Conservation (phyloP, 805 yeast genomes). For the Sungouiella thailandica region DNA sequence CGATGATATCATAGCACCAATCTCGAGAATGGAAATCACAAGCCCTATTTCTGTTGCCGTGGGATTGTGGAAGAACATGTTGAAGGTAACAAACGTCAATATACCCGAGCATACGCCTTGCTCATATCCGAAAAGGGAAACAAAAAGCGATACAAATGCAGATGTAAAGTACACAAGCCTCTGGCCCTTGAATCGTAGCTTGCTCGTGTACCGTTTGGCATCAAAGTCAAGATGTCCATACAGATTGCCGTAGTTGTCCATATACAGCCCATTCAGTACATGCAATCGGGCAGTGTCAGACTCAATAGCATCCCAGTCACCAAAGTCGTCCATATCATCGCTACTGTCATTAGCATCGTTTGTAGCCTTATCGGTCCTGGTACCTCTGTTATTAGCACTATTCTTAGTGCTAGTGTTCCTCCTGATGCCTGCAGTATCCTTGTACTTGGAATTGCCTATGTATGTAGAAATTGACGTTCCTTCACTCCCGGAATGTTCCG, state of each 20-base stretch:
- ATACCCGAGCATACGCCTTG: constrained; percentile 90
- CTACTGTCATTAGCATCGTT: background rate
- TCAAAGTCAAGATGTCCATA: constrained; percentile 36
- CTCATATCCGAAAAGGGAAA: constrained; percentile 29
- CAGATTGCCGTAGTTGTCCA: constrained; percentile 30
- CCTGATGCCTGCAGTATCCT: too few relatives aligned
- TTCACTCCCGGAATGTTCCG: too few relatives aligned
- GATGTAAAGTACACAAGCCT: constrained; percentile 40
- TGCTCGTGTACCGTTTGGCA: constrained; percentile 26
- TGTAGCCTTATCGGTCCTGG: too few relatives aligned
- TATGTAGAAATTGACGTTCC: too few relatives aligned
- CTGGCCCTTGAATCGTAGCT: constrained; percentile 33
- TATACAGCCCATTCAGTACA: constrained; percentile 2
- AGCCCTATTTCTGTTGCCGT: constrained; percentile 14
- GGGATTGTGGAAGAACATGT: constrained; percentile 23
- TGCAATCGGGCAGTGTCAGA: constrained; percentile 2
- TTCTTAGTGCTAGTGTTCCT: too few relatives aligned
- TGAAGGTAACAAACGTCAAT: constrained; percentile 67
- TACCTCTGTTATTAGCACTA: too few relatives aligned
- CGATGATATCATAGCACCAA: constrained; percentile 18
- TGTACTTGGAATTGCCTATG: too few relatives aligned
- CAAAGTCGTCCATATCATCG: constrained; percentile 9
- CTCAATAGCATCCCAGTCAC: constrained; percentile 11
- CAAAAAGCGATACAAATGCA: constrained; percentile 40
- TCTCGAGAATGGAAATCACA: constrained; percentile 16